Conservation (phyloP, 139 green algal species). For the Closterium sp. region DNA sequence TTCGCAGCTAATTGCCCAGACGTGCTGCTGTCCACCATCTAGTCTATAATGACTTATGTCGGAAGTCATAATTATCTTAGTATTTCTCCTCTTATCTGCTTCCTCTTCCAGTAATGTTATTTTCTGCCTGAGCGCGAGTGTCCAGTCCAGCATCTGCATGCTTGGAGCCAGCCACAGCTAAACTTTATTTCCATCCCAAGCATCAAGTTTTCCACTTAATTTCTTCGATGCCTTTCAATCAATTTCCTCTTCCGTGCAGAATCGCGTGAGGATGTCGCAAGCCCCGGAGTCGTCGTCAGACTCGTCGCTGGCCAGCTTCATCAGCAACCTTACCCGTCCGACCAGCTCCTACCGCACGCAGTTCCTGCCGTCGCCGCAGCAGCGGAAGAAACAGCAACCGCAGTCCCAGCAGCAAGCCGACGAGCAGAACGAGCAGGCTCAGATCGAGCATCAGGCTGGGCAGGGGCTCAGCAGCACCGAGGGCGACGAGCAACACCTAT, state of each 20-base stretch:
- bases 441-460: neutral
- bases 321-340: neutral
- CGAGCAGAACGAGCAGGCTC: neutral
- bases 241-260: neutral
- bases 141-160: neutral
- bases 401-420: neutral
- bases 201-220: too few species aligned
- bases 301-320: neutral
- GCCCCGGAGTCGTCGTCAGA: neutral
- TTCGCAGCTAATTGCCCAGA: neutral
- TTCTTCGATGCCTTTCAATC: neutral
- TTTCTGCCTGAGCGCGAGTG: neutral
- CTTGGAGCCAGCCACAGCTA: neutral
- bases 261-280: neutral
- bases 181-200: neutral
- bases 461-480: neutral
- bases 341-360: neutral
- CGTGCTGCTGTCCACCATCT: too few species aligned
- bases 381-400: neutral
- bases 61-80: too few species aligned
- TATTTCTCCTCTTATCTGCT: too few species aligned
- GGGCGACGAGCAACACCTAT: neutral
- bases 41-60: too few species aligned
- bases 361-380: neutral
- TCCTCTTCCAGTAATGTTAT: too few species aligned